These are phyloP conservation scores for Xylariaceae sp. DNA, from an alignment of 2,329 filamentous ascomycete genomes.

Conservation along the genomic window DNA sequence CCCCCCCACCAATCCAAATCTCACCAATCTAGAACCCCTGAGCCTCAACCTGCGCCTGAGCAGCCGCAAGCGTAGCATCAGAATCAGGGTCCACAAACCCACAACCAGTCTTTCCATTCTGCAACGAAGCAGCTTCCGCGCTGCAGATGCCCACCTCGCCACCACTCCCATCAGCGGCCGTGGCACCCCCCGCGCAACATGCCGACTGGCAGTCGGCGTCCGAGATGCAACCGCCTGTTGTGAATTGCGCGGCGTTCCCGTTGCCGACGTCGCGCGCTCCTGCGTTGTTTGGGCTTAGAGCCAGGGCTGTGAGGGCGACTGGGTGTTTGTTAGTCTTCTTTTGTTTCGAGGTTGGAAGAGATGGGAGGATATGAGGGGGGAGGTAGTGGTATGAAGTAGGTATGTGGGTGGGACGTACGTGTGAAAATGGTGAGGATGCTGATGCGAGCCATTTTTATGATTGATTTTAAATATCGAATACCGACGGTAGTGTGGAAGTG, in stretches of 20 bases:
- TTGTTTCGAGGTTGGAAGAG: not conserved
- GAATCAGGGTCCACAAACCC: conserved; percentile 35
- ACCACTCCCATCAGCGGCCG: conserved; percentile 23
- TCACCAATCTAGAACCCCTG: conserved; percentile 30
- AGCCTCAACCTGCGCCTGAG: conserved; percentile 30
- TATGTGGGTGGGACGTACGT: conserved; percentile 22
- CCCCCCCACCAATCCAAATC: not conserved
- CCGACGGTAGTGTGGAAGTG: conserved; percentile 5
- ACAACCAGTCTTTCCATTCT: conserved; percentile 36
- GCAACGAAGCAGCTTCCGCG: conserved; percentile 32
- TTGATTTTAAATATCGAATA: conserved; percentile 1
- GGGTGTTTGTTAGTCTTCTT: not conserved
- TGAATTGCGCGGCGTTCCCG: conserved; percentile 34
- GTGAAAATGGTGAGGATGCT: conserved; percentile 25
- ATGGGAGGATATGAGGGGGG: not conserved
- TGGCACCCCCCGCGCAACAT: conserved; percentile 30
- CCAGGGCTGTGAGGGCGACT: conserved; percentile 30
- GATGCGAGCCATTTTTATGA: conserved; percentile 33
- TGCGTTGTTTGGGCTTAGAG: conserved; percentile 32
- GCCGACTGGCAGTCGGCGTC: conserved; percentile 33
- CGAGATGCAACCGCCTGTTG: conserved; percentile 34
- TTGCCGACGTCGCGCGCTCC: conserved; percentile 34
- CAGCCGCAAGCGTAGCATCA: conserved; percentile 25
- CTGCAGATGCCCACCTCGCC: conserved; percentile 32
- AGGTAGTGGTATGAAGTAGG: not conserved